These are phyloP conservation scores for Aspergillus texensis DNA, from an alignment of 2,329 filamentous ascomycete species.

Conservation along the genomic window DNA sequence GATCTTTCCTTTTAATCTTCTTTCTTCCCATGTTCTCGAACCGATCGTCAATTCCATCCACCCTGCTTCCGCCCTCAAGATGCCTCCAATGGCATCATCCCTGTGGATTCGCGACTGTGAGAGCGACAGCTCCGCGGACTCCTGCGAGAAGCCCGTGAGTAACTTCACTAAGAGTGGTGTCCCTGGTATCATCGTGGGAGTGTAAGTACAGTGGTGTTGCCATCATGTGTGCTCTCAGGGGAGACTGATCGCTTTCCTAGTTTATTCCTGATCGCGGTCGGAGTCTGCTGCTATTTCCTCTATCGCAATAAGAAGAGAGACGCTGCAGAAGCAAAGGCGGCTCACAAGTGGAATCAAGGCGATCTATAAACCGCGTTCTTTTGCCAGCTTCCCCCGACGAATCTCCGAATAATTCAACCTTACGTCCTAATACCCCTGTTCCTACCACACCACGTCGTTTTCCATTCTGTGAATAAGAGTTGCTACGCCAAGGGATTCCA, in stretches of 20 bases:
- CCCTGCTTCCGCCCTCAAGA: not conserved
- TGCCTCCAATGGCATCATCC: conserved; percentile 4
- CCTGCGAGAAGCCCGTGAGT: conserved; percentile 20
- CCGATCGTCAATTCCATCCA: not conserved
- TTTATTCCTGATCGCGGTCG: conserved; percentile 14
- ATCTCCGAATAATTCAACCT: not conserved
- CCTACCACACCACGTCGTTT: not conserved
- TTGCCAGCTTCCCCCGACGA: not conserved
- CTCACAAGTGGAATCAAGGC: conserved; percentile 15
- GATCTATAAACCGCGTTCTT: not conserved
- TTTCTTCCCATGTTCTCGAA: conserved; percentile 6
- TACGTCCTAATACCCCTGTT: not conserved
- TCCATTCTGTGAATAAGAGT: not conserved
- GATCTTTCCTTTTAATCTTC: conserved; percentile 7
- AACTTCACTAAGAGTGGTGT: conserved; percentile 22
- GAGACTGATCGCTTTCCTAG: conserved; percentile 7
- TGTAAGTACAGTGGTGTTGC: conserved; percentile 12
- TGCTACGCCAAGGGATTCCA: not conserved
- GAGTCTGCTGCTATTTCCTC: conserved; percentile 18
- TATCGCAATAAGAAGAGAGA: conserved; percentile 21
- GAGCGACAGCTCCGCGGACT: not conserved
- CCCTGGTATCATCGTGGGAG: conserved; percentile 19
- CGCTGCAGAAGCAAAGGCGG: conserved; percentile 15
- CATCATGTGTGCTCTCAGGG: not conserved
- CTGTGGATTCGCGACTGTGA: conserved; percentile 1